Base-by-base conservation (phyloP, 805 yeast genomes). In the Yueomyces sinensis region DNA sequence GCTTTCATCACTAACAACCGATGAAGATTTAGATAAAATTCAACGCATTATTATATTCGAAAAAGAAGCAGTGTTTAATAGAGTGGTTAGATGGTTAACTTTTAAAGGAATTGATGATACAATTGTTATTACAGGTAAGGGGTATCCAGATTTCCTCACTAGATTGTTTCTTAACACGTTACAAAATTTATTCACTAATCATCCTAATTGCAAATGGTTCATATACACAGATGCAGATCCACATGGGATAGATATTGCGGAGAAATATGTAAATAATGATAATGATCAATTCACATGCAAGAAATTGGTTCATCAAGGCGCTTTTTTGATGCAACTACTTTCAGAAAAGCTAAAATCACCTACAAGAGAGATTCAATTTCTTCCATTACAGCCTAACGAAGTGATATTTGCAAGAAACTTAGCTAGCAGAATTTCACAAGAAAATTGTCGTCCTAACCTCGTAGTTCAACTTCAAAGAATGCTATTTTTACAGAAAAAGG, bases 201-300 rank as follows among this genome's bases (percentile, higher is more conserved):
- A 35, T 32, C 4, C 9, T 4, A 15, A 13, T 16, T 27, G 59
- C 1, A 61, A 62, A 4, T 56, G 74, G 13, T 43, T 55, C 14
- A 72, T 73, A 1, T 57, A 68, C 39, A 70, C 73, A 18, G 89
- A 80, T 52, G 65, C 77, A 19, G 89, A 80, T 47, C 71, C 80
- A 2, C 69, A 74, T 52, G 89, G 87, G 0, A 46, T 74, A 6
- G 61, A 65, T 45, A 80, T 79, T n/a, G 64, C 68, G 29, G 46
- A 59, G 19, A 67, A 65, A 33, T 76, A 68, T 45, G 50, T 52
- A 5, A 14, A 19, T 4, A 43, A 41, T 20, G 36, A 38, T 6
- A 22, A 33, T 14, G 19, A 34, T 9, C 18, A 16, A 4, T 41
- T 40, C 15, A 32, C 27, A 17, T 42, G 50, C 20, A 36, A 38